Conservation (phyloP, 2,329 filamentous ascomycete genomes). For the Claviceps arundinis region DNA sequence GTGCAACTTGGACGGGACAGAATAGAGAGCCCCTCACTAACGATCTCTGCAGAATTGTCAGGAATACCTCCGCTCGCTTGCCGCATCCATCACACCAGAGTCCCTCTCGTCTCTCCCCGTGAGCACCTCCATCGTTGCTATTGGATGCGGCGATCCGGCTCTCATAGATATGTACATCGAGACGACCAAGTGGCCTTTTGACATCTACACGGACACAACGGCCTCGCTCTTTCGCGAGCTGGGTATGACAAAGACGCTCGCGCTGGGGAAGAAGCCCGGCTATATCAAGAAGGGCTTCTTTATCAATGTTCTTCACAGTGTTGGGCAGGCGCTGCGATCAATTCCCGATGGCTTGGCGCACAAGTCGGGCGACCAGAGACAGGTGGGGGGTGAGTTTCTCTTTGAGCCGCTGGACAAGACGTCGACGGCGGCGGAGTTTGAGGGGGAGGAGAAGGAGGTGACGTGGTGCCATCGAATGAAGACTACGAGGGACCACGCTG, state of each 20-base stretch:
- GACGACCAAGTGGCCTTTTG: slow-evolving; percentile 52
- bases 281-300: slow-evolving; percentile 49
- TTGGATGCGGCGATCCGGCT: slow-evolving; percentile 58
- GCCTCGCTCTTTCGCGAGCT: slow-evolving; percentile 52
- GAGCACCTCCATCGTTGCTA: slow-evolving; percentile 51
- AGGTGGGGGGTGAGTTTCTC: slow-evolving; percentile 69
- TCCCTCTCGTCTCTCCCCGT: slow-evolving; percentile 35
- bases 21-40: not conserved
- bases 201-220: slow-evolving; percentile 66
- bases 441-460: slow-evolving; percentile 42
- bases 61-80: slow-evolving; percentile 54
- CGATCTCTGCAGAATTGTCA: slow-evolving; percentile 50
- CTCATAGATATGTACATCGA: slow-evolving; percentile 55
- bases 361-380: slow-evolving; percentile 51
- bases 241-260: slow-evolving; percentile 53
- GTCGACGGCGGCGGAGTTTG: slow-evolving; percentile 19
- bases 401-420: slow-evolving; percentile 44
- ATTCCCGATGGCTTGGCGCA: slow-evolving; percentile 43
- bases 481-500: slow-evolving; percentile 64
- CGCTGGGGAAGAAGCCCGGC: slow-evolving; percentile 44
- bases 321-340: slow-evolving; percentile 47
- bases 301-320: slow-evolving; percentile 34
- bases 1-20: too few relatives aligned
- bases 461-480: slow-evolving; percentile 76
- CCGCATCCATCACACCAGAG: slow-evolving; percentile 40